Base-by-base conservation (phyloP, 371 early-diverging fungal species). In the Mucor velutinosus region DNA sequence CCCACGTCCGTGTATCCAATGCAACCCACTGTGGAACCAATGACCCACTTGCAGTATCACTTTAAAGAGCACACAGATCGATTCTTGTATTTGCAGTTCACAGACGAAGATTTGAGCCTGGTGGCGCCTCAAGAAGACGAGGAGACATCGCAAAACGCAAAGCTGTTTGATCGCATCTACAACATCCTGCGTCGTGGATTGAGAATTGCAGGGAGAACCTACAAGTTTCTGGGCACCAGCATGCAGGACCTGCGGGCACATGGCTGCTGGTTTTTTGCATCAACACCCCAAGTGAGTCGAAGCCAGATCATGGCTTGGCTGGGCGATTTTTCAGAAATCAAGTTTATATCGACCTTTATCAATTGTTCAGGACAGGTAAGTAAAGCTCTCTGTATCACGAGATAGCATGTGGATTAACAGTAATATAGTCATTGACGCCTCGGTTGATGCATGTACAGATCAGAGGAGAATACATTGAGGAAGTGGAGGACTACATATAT, bases 161-260 rank as follows among this genome's bases (percentile, higher is more conserved):
- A 59, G 0, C 23, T 79, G 3, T 85, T 86, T 60, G 69, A 77
- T 32, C 80, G 86, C 0, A 77, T 88, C 29, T 84, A 77, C 56
- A 60, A 73, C 0, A 66, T 83, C 0, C 59, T 93, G 11, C 59
- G 69, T 5, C 56, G 76, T n/a, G 93, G 93, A 7, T 70, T 93
- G 25, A 67, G 65, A 29, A 74, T 91, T 35, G 89, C 87, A 7
- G 65, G 78, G 7, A 77, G 86, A 1, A 76, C 72, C 4, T 93
- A 88, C 65, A 84, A 89, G n/a, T 93, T 92, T 66, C 58, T 93
- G 23, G 92, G 91, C 6, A 85, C 87, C 55, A 91, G 91, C 0
- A 75, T 80, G 3, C 84, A 85, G 4, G 90, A 92, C 58, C 61
- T 93, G 23, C 78, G 84, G 14, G 80, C 79, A n/a, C 90, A 92